A percentile compares a stretch with the other conserved stretches of the same genome.
These are phyloP conservation scores for Penicillium nucicola DNA, from an alignment of 495 filamentous ascomycete species.

Conservation along the genomic window DNA sequence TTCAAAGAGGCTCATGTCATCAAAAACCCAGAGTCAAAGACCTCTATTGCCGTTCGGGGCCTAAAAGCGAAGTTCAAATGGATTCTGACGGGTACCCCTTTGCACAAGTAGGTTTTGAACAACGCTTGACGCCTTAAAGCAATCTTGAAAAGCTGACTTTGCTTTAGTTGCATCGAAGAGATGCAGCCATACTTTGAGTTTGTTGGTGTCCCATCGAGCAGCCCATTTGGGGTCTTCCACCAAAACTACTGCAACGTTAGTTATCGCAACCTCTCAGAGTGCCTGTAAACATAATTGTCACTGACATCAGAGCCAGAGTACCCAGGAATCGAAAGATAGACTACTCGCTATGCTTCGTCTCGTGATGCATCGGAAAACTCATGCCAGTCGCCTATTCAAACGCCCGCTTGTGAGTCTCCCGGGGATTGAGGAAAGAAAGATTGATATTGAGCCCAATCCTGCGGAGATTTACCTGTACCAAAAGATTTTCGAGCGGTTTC, in stretches of 20 bases:
- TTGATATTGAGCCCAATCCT: conserved; percentile 38
- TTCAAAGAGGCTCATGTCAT: conserved; percentile 51
- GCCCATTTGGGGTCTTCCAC: conserved; percentile 41
- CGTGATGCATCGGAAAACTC: conserved; percentile 53
- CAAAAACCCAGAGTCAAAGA: conserved; percentile 51
- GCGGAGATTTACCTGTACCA: conserved; percentile 51
- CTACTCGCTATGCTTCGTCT: conserved; percentile 37
- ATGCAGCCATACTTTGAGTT: conserved; percentile 63
- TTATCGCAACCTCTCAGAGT: neutral
- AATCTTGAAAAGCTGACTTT: neutral
- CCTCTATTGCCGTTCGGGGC: conserved; percentile 50
- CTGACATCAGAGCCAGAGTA: conserved; percentile 15
- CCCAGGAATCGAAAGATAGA: conserved; percentile 9
- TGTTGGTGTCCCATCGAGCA: conserved; percentile 44
- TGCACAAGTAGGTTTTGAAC: conserved; percentile 51
- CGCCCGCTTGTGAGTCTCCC: conserved; percentile 57
- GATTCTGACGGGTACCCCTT: conserved; percentile 60
- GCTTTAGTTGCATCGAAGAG: conserved; percentile 34
- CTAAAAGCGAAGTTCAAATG: conserved; percentile 55
- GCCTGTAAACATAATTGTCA: conserved; percentile 7
- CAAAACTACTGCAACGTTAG: conserved; percentile 41
- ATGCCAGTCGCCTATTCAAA: conserved; percentile 49
- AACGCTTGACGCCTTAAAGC: too few relatives aligned
- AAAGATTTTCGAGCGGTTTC: conserved; percentile 33
- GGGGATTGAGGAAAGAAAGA: conserved; percentile 24